Percentiles rank a stretch among this genome's conserved stretches.
These are phyloP conservation scores for Adansonia grandidieri DNA, from an alignment of 441 rosid genomes.

Conservation along the genomic window DNA sequence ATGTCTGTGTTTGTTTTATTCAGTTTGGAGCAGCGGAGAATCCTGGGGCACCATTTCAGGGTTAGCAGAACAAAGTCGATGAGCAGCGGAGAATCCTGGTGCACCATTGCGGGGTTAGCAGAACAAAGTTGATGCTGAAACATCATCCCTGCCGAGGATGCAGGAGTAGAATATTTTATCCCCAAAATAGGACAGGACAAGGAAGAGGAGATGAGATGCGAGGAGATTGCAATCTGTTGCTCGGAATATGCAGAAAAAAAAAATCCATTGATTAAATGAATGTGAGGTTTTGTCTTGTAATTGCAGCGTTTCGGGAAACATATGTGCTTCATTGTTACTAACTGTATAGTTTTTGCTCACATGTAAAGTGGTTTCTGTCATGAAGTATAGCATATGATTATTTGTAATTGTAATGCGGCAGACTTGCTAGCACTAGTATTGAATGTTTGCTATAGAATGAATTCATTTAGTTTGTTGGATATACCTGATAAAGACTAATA, in stretches of 20 bases:
- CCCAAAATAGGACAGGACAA: not conserved
- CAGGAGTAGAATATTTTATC: not conserved
- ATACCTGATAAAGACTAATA: no score
- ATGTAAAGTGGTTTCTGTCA: not conserved
- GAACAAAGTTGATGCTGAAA: not conserved
- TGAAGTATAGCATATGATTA: not conserved
- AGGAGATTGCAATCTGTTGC: not conserved
- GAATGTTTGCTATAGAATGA: no score
- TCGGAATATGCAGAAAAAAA: not conserved
- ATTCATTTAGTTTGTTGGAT: no score
- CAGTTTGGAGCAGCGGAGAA: conserved; percentile 22
- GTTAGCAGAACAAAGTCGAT: not conserved
- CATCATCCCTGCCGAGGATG: not conserved
- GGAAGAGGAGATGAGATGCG: not conserved
- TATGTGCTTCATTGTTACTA: not conserved
- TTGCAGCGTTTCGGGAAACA: not conserved
- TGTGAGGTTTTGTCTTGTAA: conserved; percentile 4
- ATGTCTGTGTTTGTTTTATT: not conserved
- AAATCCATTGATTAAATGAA: not conserved
- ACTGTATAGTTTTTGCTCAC: not conserved
- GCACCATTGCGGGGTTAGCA: conserved; percentile 13
- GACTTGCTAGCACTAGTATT: not conserved
- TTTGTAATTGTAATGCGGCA: not conserved
- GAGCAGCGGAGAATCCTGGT: conserved; percentile 13
- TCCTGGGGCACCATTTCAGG: conserved; percentile 9